Base-by-base conservation (phyloP, 1,284 basidiomycete species). In the Cerioporus squamosus region DNA sequence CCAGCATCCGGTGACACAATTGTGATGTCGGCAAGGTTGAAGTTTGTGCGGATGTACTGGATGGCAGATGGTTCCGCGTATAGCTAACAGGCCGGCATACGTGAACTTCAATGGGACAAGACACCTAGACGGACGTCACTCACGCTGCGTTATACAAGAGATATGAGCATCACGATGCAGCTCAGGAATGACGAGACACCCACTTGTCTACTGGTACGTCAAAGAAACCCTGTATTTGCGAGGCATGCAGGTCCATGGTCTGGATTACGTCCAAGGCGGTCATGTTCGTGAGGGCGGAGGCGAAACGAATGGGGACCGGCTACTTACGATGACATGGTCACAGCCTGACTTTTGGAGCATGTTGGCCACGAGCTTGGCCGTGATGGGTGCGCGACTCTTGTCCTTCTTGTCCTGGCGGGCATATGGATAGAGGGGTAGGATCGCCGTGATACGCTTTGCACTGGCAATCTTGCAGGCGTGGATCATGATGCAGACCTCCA, bases 131-230 rank as follows among this genome's bases (percentile, higher is more conserved):
- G n/a, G 47, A 59, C 56, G 56, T 53, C 61, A 79, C 84, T 83
- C 74, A 87, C 83, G 69, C 83, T 85, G 69, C 38, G 59, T 44
- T 55, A 60, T 59, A 57, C 64, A 65, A 46, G 58, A 64, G 60
- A 52, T 38, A 63, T 63, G 60, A 66, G 63, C 61, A 60, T 66
- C 55, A 36, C 56, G 43, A 33, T 59, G 53, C 48, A 54, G 44
- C 51, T 51, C 55, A 55, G 48, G 58, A 62, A 47, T 43, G 57
- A 58, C 46, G 44, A 63, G 49, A 68, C 50, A 87, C 94, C 84
- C 74, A 97, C 95, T 98, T 98, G 83, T 99, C 97, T 62, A 99
- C 97, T 17, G 97, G 97, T n/a, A 98, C 97, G 75, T 99, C 97
- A 75, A 99, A 99, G 82, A 99, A 99, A 36, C 97, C 97, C 77